These are phyloP conservation scores for Suillus discolor DNA, from an alignment of 768 basidiomycete genomes.

Conservation along the genomic window DNA sequence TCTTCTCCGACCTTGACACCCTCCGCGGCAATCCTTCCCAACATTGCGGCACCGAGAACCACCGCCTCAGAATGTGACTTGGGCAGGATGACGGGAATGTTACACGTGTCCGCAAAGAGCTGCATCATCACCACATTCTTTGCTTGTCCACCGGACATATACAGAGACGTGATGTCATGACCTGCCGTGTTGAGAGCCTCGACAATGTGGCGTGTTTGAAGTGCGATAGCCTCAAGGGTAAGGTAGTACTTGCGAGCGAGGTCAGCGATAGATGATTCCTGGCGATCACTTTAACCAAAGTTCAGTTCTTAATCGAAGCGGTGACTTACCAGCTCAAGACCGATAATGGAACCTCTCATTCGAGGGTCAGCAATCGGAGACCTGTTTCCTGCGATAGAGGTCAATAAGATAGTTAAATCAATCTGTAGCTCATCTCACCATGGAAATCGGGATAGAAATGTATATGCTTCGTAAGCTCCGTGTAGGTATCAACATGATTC, in stretches of 20 bases:
- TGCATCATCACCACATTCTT: conserved; percentile 89
- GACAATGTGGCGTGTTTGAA: conserved; percentile 94
- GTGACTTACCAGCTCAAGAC: conserved; percentile 69
- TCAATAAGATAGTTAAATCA: background rate
- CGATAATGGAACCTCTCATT: conserved; percentile 93
- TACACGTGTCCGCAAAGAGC: conserved; percentile 84
- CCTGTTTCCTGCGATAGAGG: conserved; percentile 70
- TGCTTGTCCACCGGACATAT: conserved; percentile 93
- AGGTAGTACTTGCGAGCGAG: conserved; percentile 90
- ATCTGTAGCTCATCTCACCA: conserved; percentile 45
- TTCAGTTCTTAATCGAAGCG: background rate
- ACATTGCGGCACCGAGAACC: conserved; percentile 91
- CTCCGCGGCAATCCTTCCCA: conserved; percentile 84
- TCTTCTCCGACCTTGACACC: conserved; percentile 55
- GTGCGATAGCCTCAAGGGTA: conserved; percentile 89
- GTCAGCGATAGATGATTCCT: conserved; percentile 76
- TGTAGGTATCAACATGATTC: conserved; percentile 57
- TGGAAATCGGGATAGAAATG: conserved; percentile 97
- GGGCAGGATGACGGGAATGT: conserved; percentile 82
- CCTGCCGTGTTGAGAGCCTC: conserved; percentile 88
- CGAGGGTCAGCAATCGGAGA: conserved; percentile 93
- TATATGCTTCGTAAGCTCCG: conserved; percentile 86
- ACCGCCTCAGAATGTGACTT: conserved; percentile 77
- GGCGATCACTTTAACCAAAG: conserved; percentile 3
- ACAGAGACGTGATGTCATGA: conserved; percentile 83